Base-by-base conservation (phyloP, 2,329 filamentous ascomycete genomes). In the Aspergillus piperis region DNA sequence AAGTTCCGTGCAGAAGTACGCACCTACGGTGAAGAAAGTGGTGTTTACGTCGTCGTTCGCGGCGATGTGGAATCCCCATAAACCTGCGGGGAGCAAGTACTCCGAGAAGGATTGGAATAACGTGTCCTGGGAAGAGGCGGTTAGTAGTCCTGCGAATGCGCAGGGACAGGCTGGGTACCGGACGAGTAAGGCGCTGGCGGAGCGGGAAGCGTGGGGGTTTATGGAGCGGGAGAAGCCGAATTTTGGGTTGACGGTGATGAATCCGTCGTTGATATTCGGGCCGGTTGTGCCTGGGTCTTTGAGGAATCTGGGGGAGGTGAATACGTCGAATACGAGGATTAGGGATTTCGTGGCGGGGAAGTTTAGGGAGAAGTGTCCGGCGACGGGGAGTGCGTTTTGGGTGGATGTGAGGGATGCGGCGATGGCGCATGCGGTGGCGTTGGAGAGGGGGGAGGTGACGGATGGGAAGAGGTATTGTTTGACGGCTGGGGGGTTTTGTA, bases 281-380 rank as follows among this genome's bases (percentile, higher is more conserved):
- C 86, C 87, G 0, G 74, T 88, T 13, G 80, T 84, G 32, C 83
- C 88, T 5, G 32, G 32, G 64, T 83, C 84, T 62, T 80, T 91
- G 0, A 80, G 84, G 54, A 80, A 77, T 17, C 78, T 89, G 0
- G 81, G 83, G 21, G 77, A 75, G 1, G 77, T 91, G 52, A 92
- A 91, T 76, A 89, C 87, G 1, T 90, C 87, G 30, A 91, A 90
- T 73, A 81, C 87, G 64, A 83, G 86, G 36, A 83, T 90, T 77
- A 88, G 83, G 86, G 39, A 83, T 90, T 77, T 89, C 55, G 80
- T 87, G 10, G 81, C 79, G 2, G 89, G 88, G 21, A 82, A 83
- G 59, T 52, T 55, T 10, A 85, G 83, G 63, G 75, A 82, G 2
- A 79, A 80, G 27, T 82, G 89, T 15, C 79, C 82, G 0, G 79